A percentile compares a stretch with the other conserved stretches of the same genome.
Evolutionary conservation across 1,284 basidiomycete genomes (phyloP).

Genomic region (Ceratobasidium sp.): DNA sequence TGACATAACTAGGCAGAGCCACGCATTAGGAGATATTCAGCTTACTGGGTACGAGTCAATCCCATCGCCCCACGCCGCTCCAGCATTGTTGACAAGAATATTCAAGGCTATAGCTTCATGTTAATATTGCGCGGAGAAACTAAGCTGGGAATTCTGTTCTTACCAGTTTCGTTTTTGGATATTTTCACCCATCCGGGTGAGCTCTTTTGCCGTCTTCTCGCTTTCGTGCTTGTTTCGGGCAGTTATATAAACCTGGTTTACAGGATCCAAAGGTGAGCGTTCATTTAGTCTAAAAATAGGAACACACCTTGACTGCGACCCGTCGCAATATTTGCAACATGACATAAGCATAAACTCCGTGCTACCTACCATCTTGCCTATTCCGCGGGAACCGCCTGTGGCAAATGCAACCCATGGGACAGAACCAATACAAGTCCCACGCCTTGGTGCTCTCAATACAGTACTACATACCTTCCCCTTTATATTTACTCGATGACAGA

Average conservation of each 20-base stretch:
- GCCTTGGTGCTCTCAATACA: neutral
- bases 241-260: conserved; percentile 71
- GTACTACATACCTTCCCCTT: conserved; percentile 59
- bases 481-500: conserved; percentile 62
- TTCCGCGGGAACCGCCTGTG: conserved; percentile 77
- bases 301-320: conserved; percentile 67
- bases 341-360: too few species aligned
- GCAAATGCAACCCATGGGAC: conserved; percentile 64
- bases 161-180: conserved; percentile 59
- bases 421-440: neutral
- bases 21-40: neutral
- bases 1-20: conserved; percentile 48
- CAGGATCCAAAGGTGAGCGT: neutral
- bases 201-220: conserved; percentile 65
- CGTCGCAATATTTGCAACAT: conserved; percentile 65
- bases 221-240: conserved; percentile 70
- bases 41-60: conserved; percentile 67
- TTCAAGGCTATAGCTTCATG: conserved; percentile 58
- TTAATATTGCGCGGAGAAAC: neutral
- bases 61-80: conserved; percentile 69
- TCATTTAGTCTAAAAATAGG: conserved; percentile 17
- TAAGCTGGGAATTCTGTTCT: conserved; percentile 52
- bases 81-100: conserved; percentile 76
- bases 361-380: conserved; percentile 71
- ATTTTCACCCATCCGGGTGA: conserved; percentile 68